Conservation (phyloP, 257 asterid genomes). For the Parsonsia alboflavescens region DNA sequence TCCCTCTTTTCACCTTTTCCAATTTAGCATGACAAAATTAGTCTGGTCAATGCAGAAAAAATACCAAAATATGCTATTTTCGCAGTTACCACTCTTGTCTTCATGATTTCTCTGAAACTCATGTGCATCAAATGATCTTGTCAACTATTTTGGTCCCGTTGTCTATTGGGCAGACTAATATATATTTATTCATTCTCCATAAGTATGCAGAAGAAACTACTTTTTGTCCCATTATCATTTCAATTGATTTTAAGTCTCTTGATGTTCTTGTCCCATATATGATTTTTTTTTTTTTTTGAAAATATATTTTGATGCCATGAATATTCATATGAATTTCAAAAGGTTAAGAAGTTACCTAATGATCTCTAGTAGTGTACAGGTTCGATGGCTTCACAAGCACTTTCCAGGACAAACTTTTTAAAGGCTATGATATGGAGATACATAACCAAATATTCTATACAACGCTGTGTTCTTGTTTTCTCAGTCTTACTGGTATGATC, state of each 20-base stretch:
- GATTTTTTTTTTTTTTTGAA: not conserved
- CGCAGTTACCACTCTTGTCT: not conserved
- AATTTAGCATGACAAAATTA: too few species aligned
- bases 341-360: constrained; percentile 10
- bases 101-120: not conserved
- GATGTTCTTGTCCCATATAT: not conserved
- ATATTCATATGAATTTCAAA: not conserved
- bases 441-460: constrained; percentile 98
- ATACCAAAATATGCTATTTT: not conserved
- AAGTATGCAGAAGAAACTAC: not conserved
- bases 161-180: not conserved
- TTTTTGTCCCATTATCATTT: not conserved
- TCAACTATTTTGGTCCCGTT: not conserved
- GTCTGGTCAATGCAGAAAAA: not conserved
- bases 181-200: not conserved
- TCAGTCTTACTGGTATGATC: constrained; percentile 80
- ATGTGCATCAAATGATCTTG: not conserved
- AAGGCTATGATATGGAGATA: constrained; percentile 97
- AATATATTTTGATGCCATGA: not conserved
- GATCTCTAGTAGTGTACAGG: constrained; percentile 41
- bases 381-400: constrained; percentile 99
- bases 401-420: constrained; percentile 94
- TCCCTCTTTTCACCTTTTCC: too few species aligned
- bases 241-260: not conserved
- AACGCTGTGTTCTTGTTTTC: constrained; percentile 86